These are phyloP conservation scores for Emericellopsis atlantica DNA, from an alignment of 2,329 filamentous ascomycete genomes.

Conservation along the genomic window DNA sequence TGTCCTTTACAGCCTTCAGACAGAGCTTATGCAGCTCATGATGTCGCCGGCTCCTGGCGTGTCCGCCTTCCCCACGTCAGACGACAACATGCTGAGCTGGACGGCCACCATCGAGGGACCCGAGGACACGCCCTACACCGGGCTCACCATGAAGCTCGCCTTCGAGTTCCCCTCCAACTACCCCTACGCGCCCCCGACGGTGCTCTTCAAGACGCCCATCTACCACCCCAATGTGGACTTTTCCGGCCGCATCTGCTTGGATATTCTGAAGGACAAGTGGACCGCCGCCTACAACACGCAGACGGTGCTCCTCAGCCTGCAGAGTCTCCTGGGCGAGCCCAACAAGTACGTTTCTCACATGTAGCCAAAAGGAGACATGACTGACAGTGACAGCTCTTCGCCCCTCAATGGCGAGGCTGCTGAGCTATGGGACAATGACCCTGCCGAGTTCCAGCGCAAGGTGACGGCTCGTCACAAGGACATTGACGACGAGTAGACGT, in stretches of 20 bases:
- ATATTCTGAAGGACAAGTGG: conserved; percentile 99
- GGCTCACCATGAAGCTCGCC: conserved; percentile 80
- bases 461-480: conserved; percentile 50
- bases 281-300: conserved; percentile 95
- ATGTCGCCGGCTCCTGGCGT: conserved; percentile 85
- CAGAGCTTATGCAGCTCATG: conserved; percentile 98
- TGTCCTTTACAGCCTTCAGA: conserved; percentile 60
- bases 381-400: conserved; percentile 52
- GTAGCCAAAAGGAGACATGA: conserved; percentile 6
- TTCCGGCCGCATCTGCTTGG: conserved; percentile 88
- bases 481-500: conserved; percentile 46
- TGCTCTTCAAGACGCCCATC: conserved; percentile 96
- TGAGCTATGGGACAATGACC: conserved; percentile 86
- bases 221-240: conserved; percentile 99
- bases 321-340: conserved; percentile 89
- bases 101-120: conserved; percentile 89
- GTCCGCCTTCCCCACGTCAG: conserved; percentile 84
- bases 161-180: conserved; percentile 89
- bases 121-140: conserved; percentile 79
- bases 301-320: conserved; percentile 82
- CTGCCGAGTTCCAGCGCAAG: conserved; percentile 75
- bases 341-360: conserved; percentile 68
- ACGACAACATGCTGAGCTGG: conserved; percentile 87
- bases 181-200: conserved; percentile 79
- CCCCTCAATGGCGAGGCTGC: conserved; percentile 94